Percentiles rank a stretch among this genome's conserved stretches.
Conservation (phyloP, 2,329 filamentous ascomycete genomes). For the Diaporthe helianthi region DNA sequence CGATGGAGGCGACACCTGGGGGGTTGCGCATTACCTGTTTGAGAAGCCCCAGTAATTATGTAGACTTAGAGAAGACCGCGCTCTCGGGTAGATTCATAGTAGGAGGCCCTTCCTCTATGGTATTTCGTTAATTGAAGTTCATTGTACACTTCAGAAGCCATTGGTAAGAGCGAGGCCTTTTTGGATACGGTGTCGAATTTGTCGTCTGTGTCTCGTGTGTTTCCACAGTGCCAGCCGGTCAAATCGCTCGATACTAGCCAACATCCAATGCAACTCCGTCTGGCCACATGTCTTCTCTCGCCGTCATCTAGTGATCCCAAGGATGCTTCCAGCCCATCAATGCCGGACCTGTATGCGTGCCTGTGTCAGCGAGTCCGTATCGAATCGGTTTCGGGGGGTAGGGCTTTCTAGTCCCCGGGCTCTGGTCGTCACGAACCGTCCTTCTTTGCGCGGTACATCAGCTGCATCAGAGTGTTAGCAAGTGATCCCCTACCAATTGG, state of each 20-base stretch:
- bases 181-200: not conserved
- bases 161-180: not conserved
- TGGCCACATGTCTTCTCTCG: not conserved
- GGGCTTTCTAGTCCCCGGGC: not conserved
- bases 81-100: constrained; percentile 5
- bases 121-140: not conserved
- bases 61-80: not conserved
- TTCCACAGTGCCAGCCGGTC: not conserved
- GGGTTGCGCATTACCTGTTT: constrained; percentile 71
- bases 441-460: constrained; percentile 97
- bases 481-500: constrained; percentile 30
- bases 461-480: constrained; percentile 55
- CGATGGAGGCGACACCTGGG: constrained; percentile 71
- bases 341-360: constrained; percentile 63
- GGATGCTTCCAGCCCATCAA: constrained; percentile 94
- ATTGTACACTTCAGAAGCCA: not conserved
- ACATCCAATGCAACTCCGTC: constrained; percentile 21
- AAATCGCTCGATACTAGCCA: not conserved
- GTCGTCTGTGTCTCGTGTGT: constrained; percentile 5
- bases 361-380: constrained; percentile 8
- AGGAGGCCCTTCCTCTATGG: not conserved
- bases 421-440: constrained; percentile 66
- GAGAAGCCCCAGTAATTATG: constrained; percentile 54
- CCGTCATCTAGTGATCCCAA: constrained; percentile 79
- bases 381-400: not conserved